Conservation (phyloP, 1,284 basidiomycete genomes). For the Pisolithus thermaeus region DNA sequence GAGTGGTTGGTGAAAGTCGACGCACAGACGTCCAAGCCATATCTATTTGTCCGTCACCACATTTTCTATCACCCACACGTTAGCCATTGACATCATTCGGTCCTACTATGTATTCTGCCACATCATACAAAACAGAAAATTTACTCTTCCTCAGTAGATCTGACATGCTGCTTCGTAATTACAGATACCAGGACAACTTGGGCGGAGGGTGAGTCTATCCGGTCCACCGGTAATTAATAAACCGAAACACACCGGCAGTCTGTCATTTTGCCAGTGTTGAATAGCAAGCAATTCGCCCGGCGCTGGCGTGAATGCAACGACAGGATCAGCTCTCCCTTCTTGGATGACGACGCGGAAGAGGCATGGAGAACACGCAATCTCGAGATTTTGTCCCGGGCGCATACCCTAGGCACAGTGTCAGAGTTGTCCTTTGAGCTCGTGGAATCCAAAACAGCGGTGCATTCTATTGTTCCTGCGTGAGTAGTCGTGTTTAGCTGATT, state of each 20-base stretch:
- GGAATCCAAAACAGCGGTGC: conserved; percentile 55
- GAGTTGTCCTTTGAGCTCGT: conserved; percentile 55
- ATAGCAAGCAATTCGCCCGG: conserved; percentile 54
- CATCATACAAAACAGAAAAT: conserved; percentile 46
- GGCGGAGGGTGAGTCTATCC: conserved; percentile 54
- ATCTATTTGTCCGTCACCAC: conserved; percentile 55
- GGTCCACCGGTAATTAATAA: conserved; percentile 16
- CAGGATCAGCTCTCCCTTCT: conserved; percentile 20
- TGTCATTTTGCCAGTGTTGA: conserved; percentile 39
- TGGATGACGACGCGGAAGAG: conserved; percentile 41
- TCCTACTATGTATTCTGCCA: conserved; percentile 8
- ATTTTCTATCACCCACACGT: conserved; percentile 2
- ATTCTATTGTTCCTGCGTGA: not conserved
- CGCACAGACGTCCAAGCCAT: conserved; percentile 51
- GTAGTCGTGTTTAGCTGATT: conserved; percentile 10
- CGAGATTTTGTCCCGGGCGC: conserved; percentile 46
- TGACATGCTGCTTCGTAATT: conserved; percentile 53
- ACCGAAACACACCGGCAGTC: conserved; percentile 9
- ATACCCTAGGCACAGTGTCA: conserved; percentile 51
- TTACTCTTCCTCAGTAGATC: conserved; percentile 46
- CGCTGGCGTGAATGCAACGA: conserved; percentile 61
- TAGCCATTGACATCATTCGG: conserved; percentile 8
- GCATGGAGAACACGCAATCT: conserved; percentile 50
- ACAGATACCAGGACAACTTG: conserved; percentile 72
- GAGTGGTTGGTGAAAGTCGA: conserved; percentile 72